phyloP scores from a whole-genome alignment of 306 rosid genomes.

The Spatholobus suberectus region DNA sequence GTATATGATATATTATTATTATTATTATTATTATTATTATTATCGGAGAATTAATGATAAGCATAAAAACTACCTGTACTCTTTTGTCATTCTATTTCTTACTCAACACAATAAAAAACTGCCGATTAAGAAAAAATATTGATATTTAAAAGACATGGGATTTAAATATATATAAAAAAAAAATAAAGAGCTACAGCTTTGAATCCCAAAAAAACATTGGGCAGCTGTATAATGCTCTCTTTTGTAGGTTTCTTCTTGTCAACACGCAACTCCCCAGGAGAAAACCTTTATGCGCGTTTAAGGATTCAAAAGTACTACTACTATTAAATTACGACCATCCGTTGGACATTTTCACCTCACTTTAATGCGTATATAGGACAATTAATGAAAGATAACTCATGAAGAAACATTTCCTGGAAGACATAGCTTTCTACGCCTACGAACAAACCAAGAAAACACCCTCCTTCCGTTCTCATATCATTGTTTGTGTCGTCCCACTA shows the following conservation, averaged over 20 bases:
- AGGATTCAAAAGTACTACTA: not conserved
- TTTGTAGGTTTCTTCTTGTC: slow-evolving; percentile 40
- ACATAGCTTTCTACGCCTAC: slow-evolving; percentile 63
- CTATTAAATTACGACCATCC: not conserved
- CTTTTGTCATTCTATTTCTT: not conserved
- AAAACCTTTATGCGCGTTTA: not conserved
- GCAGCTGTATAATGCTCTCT: not conserved
- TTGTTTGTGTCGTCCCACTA: slow-evolving; percentile 58
- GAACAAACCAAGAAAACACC: slow-evolving; percentile 51
- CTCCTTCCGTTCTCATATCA: slow-evolving; percentile 33
- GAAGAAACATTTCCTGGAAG: slow-evolving; percentile 24
- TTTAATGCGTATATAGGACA: too few relatives aligned
- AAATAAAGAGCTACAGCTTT: not conserved
- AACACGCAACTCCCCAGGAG: slow-evolving; percentile 12
- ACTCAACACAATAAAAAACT: not conserved
- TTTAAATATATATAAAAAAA: too few relatives aligned
- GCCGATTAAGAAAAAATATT: not conserved
- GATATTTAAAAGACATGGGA: not conserved
- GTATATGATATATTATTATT: not conserved
- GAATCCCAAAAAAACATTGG: not conserved
- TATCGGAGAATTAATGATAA: not conserved
- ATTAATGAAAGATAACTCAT: slow-evolving; percentile 19
- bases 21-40: not conserved
- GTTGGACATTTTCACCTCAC: not conserved
- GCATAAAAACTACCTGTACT: not conserved